Evolutionary conservation across 2,329 filamentous ascomycete species (phyloP), one percentile per base, ranked within the genome.

Genomic region (Aspergillus pseudotamarii): DNA sequence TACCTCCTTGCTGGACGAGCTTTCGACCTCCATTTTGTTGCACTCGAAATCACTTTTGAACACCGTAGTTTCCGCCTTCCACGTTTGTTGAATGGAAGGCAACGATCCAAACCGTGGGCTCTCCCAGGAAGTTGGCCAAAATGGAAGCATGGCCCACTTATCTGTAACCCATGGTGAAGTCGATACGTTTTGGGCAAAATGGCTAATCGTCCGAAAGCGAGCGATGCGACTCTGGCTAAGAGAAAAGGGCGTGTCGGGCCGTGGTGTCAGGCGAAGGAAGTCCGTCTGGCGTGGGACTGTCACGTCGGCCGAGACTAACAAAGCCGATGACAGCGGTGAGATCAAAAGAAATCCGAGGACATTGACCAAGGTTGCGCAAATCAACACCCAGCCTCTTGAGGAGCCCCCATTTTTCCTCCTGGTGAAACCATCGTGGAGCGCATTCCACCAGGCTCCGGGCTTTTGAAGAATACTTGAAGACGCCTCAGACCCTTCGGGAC

Each of bases 151-250:
- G 8, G 38, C n/a, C 26, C 30, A 57, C n/a, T 26, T 34, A 23
- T 57, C 55, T 12, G 55, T 57, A 30, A 57, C 26, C 55, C 55
- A 57, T 41, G 55, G 55, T 9, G 55, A 57, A 19, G 38, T 46
- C 11, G 55, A 21, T 10, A 57, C 55, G 38, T 57, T 57, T 23
- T 46, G 55, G 10, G 43, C 38, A 12, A 34, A 43, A 46, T 57
- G 38, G 30, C 55, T 57, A 19, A 57, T 57, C 4, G 55, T 46
- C 30, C 55, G 55, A 32, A 57, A 57, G 28, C 30, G 55, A 46
- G 55, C 43, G 14, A 41, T 46, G 6, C 55, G 55, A 46, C 38
- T 41, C 26, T 43, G 28, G 19, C 21, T 45, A 6, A 46, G 55
- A n/a, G 23, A 19, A 8, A 57, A 26, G 43, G 55, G 41, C 10